Evolutionary conservation across 805 yeast species (phyloP), one percentile per base, ranked within the genome.

Genomic region (Lipomyces kockii): DNA sequence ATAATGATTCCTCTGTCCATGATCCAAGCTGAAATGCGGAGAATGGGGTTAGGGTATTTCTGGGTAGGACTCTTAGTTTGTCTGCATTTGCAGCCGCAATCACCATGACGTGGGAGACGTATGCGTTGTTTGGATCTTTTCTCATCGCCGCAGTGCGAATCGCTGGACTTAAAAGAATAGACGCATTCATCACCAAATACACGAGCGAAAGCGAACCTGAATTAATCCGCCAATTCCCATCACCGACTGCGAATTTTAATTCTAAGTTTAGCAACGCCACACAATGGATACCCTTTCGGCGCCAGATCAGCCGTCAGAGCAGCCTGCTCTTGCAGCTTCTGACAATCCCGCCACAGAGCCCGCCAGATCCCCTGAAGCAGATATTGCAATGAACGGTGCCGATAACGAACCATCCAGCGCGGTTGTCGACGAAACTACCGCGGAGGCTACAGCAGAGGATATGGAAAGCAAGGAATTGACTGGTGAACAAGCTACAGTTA

Each of bases 281-380:
- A 20, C 34, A 52, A 52, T 52, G 55, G 55, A 52, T 25, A 25
- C 55, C 17, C 27, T 25, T 14, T 25, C 51, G 25, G 37, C 35
- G 20, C 58, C 49, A 12, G 63, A 49, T 9, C 61, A 63, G 62
- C 35, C 20, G 53, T 14, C 62, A 8, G 62, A 51, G 62, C 62
- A 37, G 35, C 14, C 65, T 6, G 22, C 65, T 27, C 29, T 46
- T n/a, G 57, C 35, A 3, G 65, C 17, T 51, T n/a, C 60, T 3
- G 55, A 20, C 12, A 61, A 58, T 32, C 52, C 55, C 61, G n/a
- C 51, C 58, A 25, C 61, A 34, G 43, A 58, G 32, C 32, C 32
- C 32, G 7, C 32, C 32, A 29, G 32, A 7, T 29, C 32, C 32
- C 32, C 7, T 5, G 32, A 29, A 29, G 61, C 34, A 25, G 34